Conservation (phyloP, 2,329 filamentous ascomycete species). For the Monosporascus sp. region DNA sequence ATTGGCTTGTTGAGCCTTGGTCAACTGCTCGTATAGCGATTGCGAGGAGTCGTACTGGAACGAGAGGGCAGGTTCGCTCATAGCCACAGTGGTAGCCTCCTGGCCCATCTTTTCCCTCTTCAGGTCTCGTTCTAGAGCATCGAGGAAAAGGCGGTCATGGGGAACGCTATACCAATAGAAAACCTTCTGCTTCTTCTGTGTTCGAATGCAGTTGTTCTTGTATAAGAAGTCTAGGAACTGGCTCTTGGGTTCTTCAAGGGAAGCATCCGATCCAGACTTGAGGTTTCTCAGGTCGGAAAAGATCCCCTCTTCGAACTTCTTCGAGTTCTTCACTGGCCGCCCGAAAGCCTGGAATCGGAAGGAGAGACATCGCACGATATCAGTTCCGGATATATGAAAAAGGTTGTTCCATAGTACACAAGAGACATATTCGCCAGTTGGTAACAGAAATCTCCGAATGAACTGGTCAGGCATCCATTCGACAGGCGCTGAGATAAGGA, state of each 20-base stretch:
- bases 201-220: constrained; percentile 99
- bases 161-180: constrained; percentile 99
- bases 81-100: constrained; percentile 89
- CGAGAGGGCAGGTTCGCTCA: constrained; percentile 93
- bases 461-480: constrained; percentile 97
- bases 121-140: constrained; percentile 92
- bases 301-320: constrained; percentile 99
- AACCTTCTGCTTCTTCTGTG: constrained; percentile 99
- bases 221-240: constrained; percentile 97
- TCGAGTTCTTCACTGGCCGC: constrained; percentile 97
- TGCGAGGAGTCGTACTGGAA: constrained; percentile 99
- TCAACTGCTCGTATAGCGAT: constrained; percentile 98
- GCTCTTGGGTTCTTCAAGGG: constrained; percentile 97
- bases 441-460: constrained; percentile 89
- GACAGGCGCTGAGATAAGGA: constrained; percentile 95
- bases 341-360: constrained; percentile 99
- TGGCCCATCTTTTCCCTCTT: constrained; percentile 99
- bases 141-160: constrained; percentile 93
- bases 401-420: constrained; percentile 99
- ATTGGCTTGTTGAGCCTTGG: constrained; percentile 97
- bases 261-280: constrained; percentile 96
- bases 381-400: constrained; percentile 97
- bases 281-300: constrained; percentile 98
- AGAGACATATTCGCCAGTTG: constrained; percentile 97
- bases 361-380: constrained; percentile 95